Conservation (phyloP, 805 yeast species). For the Cyberlindnera saturnus region DNA sequence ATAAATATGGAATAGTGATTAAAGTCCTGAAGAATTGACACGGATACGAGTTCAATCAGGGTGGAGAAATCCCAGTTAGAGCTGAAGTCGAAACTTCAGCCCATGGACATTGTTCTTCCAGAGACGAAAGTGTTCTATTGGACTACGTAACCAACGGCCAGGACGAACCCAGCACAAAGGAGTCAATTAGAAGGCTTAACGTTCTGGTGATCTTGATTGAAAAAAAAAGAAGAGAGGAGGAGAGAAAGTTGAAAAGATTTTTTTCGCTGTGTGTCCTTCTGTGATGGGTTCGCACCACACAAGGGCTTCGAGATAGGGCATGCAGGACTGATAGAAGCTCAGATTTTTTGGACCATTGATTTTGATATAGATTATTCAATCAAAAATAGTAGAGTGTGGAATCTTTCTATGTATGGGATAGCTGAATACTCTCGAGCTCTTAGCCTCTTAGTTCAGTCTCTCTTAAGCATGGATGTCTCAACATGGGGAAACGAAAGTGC, state of each 20-base stretch:
- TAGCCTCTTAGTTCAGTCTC: too few species aligned
- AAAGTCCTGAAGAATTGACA: conserved; percentile 20
- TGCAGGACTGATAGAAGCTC: not conserved
- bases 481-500: too few species aligned
- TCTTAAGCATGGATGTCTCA: too few species aligned
- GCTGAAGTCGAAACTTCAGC: not conserved
- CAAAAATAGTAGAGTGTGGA: too few species aligned
- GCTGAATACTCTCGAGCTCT: too few species aligned
- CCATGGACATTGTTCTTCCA: conserved; percentile 20
- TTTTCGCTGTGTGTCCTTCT: not conserved
- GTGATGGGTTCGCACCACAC: not conserved
- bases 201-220: conserved; percentile 15
- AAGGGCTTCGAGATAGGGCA: not conserved
- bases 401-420: too few species aligned
- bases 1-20: conserved; percentile 24
- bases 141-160: conserved; percentile 22
- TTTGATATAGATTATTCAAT: too few species aligned
- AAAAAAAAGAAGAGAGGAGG: not conserved
- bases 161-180: conserved; percentile 27
- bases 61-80: conserved; percentile 18
- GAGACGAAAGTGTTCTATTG: conserved; percentile 25
- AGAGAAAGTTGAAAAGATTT: not conserved
- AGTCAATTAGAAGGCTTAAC: conserved; percentile 24
- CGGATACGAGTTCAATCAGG: conserved; percentile 21
- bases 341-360: not conserved